Evolutionary conservation across 1,284 basidiomycete species (phyloP).

Genomic region (Leccinum pachyderme): DNA sequence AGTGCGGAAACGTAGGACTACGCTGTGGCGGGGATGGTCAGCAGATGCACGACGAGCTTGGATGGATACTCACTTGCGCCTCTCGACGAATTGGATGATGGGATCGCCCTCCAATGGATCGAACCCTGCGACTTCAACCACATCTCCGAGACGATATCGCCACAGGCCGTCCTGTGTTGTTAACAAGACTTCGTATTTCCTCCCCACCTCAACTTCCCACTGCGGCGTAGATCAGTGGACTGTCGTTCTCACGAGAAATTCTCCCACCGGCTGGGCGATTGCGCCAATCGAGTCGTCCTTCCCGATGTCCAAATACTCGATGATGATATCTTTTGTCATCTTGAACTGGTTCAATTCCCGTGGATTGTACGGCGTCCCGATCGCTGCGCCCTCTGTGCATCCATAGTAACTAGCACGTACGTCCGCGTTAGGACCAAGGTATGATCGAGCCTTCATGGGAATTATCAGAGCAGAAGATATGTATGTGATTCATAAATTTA

Average conservation of each 20-base stretch:
- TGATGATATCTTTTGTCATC: background rate
- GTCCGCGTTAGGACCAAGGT: background rate
- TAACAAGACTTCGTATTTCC: background rate
- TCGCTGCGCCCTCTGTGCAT: background rate
- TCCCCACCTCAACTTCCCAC: constrained; percentile 1
- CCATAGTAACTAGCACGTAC: background rate
- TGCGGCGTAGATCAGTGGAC: background rate
- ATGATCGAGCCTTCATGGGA: background rate
- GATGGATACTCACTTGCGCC: background rate
- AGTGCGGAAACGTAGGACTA: constrained; percentile 12
- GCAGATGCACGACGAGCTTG: background rate
- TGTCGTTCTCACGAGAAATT: background rate
- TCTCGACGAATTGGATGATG: constrained; percentile 1
- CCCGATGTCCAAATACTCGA: background rate
- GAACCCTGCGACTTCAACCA: background rate
- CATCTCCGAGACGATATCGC: background rate
- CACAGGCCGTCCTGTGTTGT: background rate
- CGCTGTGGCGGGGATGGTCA: constrained; percentile 1
- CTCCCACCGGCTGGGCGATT: background rate
- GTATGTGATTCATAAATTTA: background rate
- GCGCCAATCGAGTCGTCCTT: background rate
- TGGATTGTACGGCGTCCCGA: background rate
- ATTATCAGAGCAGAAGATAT: background rate
- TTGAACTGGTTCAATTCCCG: background rate
- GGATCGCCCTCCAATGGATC: background rate